Conservation (phyloP, 2,329 filamentous ascomycete species). For the Alternaria postmessia region DNA sequence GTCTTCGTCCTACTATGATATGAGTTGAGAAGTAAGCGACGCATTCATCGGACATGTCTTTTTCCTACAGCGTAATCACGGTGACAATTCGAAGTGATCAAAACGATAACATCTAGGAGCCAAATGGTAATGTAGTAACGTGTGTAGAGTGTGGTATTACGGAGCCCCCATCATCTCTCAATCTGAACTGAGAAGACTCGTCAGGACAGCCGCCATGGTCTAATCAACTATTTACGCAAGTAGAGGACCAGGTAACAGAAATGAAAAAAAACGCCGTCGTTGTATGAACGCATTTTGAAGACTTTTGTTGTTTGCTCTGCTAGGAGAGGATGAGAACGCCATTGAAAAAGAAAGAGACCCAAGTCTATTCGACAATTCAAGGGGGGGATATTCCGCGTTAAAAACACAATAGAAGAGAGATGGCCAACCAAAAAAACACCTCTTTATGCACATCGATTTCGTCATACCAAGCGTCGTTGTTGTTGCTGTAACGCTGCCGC, state of each 20-base stretch:
- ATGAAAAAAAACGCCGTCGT: slow-evolving; percentile 5
- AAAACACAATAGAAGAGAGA: slow-evolving; percentile 16
- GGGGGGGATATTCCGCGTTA: slow-evolving; percentile 33
- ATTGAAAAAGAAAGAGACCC: slow-evolving; percentile 8
- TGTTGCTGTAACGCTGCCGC: slow-evolving; percentile 5
- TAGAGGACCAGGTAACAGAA: no score
- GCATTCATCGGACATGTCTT: no score
- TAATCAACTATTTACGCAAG: slow-evolving; percentile 20
- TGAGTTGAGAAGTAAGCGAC: no score
- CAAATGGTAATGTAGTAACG: not conserved
- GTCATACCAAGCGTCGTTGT: slow-evolving; percentile 36
- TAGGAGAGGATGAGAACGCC: slow-evolving; percentile 25
- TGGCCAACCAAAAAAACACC: slow-evolving; percentile 37
- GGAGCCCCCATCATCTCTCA: slow-evolving; percentile 7
- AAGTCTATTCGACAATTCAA: slow-evolving; percentile 29
- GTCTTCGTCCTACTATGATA: not conserved
- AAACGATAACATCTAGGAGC: not conserved
- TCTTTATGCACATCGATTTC: slow-evolving; percentile 46
- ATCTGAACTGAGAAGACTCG: not conserved
- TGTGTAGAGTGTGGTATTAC: slow-evolving; percentile 28
- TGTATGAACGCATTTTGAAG: slow-evolving; percentile 14
- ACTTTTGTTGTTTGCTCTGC: slow-evolving; percentile 33
- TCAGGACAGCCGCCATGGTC: slow-evolving; percentile 12
- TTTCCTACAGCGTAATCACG: no score
- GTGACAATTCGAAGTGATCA: no score